These are phyloP conservation scores for Rhizophlyctis rosea DNA, from an alignment of 192 early-diverging fungal species.

Conservation along the genomic window DNA sequence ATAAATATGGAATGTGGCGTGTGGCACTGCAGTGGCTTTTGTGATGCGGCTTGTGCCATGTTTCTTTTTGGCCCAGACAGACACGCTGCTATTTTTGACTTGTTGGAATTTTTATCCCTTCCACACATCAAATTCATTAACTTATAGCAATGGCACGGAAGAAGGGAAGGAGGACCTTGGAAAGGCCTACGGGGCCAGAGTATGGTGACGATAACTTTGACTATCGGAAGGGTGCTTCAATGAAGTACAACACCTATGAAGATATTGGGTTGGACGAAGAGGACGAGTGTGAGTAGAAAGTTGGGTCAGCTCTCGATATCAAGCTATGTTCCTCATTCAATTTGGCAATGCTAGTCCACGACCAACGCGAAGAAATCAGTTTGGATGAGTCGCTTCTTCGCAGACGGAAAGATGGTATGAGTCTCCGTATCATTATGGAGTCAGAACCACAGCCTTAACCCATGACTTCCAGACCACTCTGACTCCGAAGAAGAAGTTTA, in stretches of 20 bases:
- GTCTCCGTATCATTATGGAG: too few species aligned
- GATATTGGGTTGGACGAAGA: conserved; percentile 31
- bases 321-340: not conserved
- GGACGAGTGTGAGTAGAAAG: conserved; percentile 30
- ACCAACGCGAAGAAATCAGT: conserved; percentile 34
- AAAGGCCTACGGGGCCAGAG: not conserved
- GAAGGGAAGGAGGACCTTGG: conserved; percentile 16
- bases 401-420: conserved; percentile 18
- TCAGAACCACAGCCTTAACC: too few species aligned
- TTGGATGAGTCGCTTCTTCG: conserved; percentile 1
- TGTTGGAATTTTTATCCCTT: not conserved
- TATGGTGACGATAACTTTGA: conserved; percentile 7
- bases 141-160: conserved; percentile 16
- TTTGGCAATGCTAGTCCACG: conserved; percentile 26
- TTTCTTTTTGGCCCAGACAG: conserved; percentile 1
- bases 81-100: too few species aligned
- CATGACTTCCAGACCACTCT: conserved; percentile 57
- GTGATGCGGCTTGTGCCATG: not conserved
- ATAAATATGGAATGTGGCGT: not conserved
- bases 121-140: not conserved
- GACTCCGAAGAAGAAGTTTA: conserved; percentile 30
- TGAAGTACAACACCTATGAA: conserved; percentile 17
- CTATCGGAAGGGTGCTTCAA: conserved; percentile 18
- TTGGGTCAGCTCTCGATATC: not conserved
- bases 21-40: too few species aligned